A percentile compares a stretch with the other conserved stretches of the same genome.
phyloP scores from a whole-genome alignment of 768 basidiomycete genomes.

The Serendipita sp. region DNA sequence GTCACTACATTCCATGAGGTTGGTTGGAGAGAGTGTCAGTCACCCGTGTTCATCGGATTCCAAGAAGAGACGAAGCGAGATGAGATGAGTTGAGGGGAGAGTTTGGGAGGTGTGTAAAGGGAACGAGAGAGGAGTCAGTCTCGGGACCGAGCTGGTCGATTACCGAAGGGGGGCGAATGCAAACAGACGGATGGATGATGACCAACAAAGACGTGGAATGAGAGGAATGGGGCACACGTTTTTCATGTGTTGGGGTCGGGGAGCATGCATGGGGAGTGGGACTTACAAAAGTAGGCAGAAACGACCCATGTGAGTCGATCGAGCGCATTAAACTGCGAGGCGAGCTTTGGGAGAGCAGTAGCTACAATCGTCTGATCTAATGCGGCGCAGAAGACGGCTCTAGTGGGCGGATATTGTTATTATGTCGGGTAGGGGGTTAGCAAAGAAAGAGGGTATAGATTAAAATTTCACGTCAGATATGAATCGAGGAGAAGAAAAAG shows the following conservation, averaged over 20 bases:
- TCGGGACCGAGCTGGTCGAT: too few species aligned
- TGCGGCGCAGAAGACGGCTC: slow-evolving; percentile 18
- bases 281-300: slow-evolving; percentile 11
- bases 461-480: slow-evolving; percentile 13
- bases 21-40: slow-evolving; percentile 8
- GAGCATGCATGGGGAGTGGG: too few species aligned
- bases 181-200: too few species aligned
- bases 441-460: neutral
- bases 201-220: too few species aligned
- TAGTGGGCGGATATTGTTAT: neutral
- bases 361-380: slow-evolving; percentile 27
- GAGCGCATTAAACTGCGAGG: slow-evolving; percentile 19
- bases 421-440: too few species aligned
- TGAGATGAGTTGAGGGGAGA: too few species aligned
- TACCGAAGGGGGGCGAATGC: too few species aligned
- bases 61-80: neutral
- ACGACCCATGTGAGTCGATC: slow-evolving; percentile 19
- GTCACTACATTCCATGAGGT: too few species aligned
- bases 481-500: neutral
- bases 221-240: too few species aligned
- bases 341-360: slow-evolving; percentile 20
- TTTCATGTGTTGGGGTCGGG: too few species aligned
- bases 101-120: too few species aligned
- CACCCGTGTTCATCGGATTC: neutral
- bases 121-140: too few species aligned